Conservation (phyloP, 2,329 filamentous ascomycete species). For the Fusarium floridanum region DNA sequence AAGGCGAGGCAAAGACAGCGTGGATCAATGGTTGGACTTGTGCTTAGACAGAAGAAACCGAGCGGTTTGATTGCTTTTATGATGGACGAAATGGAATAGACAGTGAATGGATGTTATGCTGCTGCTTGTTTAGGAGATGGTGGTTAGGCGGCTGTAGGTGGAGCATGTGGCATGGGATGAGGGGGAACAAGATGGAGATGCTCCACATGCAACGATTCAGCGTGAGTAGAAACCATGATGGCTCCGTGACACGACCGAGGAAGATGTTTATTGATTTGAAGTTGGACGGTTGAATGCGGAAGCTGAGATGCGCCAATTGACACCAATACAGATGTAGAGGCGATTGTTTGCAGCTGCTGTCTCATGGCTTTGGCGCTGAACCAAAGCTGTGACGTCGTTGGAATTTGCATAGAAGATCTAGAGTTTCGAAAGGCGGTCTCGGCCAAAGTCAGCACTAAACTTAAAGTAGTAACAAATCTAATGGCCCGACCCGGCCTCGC, state of each 20-base stretch:
- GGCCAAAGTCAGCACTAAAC: slow-evolving; percentile 10
- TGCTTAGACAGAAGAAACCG: slow-evolving; percentile 5
- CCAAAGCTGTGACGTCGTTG: slow-evolving; percentile 34
- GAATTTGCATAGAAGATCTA: neutral
- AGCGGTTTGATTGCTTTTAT: slow-evolving; percentile 6
- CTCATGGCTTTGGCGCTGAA: neutral
- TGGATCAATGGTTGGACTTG: slow-evolving; percentile 6
- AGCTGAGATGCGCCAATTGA: neutral
- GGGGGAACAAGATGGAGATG: slow-evolving; percentile 3
- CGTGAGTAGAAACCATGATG: slow-evolving; percentile 30
- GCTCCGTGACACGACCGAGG: neutral
- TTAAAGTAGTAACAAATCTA: slow-evolving; percentile 12
- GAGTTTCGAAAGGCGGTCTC: slow-evolving; percentile 7
- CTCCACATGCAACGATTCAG: slow-evolving; percentile 27
- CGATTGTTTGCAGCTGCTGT: neutral
- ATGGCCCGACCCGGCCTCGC: slow-evolving; percentile 15
- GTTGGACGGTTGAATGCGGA: neutral
- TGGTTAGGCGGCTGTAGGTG: neutral
- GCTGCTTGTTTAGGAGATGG: neutral
- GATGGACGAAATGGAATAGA: neutral
- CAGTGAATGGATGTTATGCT: slow-evolving; percentile 5
- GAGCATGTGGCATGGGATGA: slow-evolving; percentile 2
- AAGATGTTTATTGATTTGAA: neutral
- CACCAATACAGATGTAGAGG: neutral
- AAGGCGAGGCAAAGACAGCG: slow-evolving; percentile 13